These are phyloP conservation scores for Leccinum boreale DNA, from an alignment of 768 basidiomycete species.

Conservation along the genomic window DNA sequence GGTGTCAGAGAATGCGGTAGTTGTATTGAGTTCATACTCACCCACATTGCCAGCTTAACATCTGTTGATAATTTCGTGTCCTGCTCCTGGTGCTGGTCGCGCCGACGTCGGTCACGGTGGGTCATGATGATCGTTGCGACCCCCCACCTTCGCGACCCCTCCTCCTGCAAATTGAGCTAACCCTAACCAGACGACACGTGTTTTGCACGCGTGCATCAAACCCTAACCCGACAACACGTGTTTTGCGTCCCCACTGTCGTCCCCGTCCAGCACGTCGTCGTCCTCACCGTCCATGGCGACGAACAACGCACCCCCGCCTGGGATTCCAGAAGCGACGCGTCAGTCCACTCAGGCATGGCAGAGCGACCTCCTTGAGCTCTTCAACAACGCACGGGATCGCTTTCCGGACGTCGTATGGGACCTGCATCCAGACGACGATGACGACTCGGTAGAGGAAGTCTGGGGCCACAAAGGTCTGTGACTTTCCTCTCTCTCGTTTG, in stretches of 20 bases:
- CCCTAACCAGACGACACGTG: not conserved
- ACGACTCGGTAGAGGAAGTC: conserved; percentile 55
- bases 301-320: conserved; percentile 27
- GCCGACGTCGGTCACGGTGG: not conserved
- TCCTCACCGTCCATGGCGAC: conserved; percentile 26
- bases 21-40: conserved; percentile 36
- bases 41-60: conserved; percentile 86
- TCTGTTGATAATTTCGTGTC: not conserved
- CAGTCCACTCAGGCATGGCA: conserved; percentile 77
- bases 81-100: not conserved
- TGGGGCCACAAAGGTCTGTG: conserved; percentile 93
- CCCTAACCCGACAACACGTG: conserved; percentile 33
- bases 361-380: conserved; percentile 71
- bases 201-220: conserved; percentile 1
- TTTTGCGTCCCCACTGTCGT: conserved; percentile 21
- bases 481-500: not conserved
- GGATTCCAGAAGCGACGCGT: conserved; percentile 53
- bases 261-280: conserved; percentile 23
- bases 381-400: conserved; percentile 80
- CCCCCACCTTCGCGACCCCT: conserved; percentile 3
- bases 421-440: conserved; percentile 50
- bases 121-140: not conserved
- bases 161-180: not conserved
- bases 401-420: conserved; percentile 99
- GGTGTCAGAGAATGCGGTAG: not conserved